Evolutionary conservation across 495 filamentous ascomycete species (phyloP), one percentile per base, ranked within the genome.

Genomic region (Podospora tetraspora): DNA sequence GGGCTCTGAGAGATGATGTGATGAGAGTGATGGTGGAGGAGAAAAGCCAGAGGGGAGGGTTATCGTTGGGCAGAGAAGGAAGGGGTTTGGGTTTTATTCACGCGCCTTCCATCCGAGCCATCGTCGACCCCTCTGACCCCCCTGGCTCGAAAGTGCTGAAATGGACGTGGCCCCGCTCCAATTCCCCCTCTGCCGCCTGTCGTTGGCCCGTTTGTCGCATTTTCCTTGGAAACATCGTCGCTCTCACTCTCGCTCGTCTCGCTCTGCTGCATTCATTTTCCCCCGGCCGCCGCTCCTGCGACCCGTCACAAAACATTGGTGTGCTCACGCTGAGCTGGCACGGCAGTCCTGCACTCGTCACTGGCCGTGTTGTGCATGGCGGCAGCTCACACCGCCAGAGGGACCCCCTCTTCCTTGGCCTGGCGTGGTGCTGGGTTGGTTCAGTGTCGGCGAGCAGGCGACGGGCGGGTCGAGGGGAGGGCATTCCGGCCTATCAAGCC

Each of bases 31-130:
- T 52, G 43, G 12, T 52, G 43, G 43, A 52, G 43, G 77, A 73
- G 79, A 68, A 69, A 71, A 61, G 63, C 66, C 22, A 24, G 59
- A 66, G 78, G 73, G 76, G 77, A 74, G 73, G 77, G 75, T 73
- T 72, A 68, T 71, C 69, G 80, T 83, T 80, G 80, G 81, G 81
- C 80, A 79, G 76, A 78, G 80, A 56, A 80, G 78, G 80, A 81
- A 77, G 77, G 75, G 71, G 74, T 73, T 77, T 73, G 73, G 80
- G 77, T 82, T 82, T 83, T 83, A 83, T 80, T 77, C 66, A 79
- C 68, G 69, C 68, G 62, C 61, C 21, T 37, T 56, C 59, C 58
- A 58, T 25, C 25, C 25, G 25, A 3, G 25, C 25, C 25, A 25
- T 69, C 62, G 62, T 63, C 58, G 22, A 16, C 58, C 25, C 72